Evolutionary conservation across 768 basidiomycete genomes (phyloP).

Genomic region (Pleurotus giganteus): DNA sequence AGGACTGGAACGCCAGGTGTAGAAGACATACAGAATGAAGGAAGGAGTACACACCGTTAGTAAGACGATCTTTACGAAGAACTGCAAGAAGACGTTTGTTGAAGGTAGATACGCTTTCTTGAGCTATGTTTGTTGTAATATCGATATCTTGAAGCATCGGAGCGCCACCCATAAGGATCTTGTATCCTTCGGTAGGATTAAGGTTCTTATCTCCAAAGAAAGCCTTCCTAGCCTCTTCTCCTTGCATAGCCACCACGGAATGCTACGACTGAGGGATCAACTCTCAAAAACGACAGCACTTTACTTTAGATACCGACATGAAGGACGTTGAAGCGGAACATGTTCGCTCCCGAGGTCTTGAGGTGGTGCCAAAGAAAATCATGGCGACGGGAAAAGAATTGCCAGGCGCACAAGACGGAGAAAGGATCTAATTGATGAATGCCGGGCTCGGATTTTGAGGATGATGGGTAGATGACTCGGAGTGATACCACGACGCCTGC

Average conservation of each 20-base stretch:
- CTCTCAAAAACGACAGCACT: neutral
- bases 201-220: slow-evolving; percentile 28
- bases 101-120: slow-evolving; percentile 16
- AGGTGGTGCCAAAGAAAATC: slow-evolving; percentile 5
- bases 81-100: slow-evolving; percentile 20
- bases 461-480: neutral
- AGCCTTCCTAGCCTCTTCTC: slow-evolving; percentile 27
- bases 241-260: slow-evolving; percentile 24
- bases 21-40: too few relatives aligned
- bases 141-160: slow-evolving; percentile 23
- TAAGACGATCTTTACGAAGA: slow-evolving; percentile 21
- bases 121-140: slow-evolving; percentile 10
- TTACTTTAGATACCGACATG: slow-evolving; percentile 11
- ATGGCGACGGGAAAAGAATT: neutral
- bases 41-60: slow-evolving; percentile 16
- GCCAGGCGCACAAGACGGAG: slow-evolving; percentile 6
- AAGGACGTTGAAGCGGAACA: slow-evolving; percentile 16
- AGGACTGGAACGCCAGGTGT: too few relatives aligned
- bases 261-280: slow-evolving; percentile 6
- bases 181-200: slow-evolving; percentile 30
- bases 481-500: too few relatives aligned
- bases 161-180: slow-evolving; percentile 27
- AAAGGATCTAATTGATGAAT: neutral
- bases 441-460: neutral
- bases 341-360: slow-evolving; percentile 13